Conservation (phyloP, 768 basidiomycete genomes). For the Pisolithus tinctorius region DNA sequence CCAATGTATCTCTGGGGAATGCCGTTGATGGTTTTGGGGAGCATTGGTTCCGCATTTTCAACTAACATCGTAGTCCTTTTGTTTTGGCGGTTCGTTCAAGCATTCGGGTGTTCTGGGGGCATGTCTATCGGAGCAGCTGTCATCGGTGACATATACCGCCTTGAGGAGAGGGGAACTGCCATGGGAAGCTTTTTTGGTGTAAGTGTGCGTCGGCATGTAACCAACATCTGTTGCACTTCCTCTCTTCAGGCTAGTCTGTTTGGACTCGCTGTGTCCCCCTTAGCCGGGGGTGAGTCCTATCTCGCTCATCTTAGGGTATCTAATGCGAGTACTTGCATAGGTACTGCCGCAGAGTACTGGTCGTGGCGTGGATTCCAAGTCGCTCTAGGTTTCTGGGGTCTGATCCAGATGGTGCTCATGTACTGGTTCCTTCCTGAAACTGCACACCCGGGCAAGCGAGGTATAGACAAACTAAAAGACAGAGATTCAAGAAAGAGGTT, state of each 20-base stretch:
- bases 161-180: slow-evolving; percentile 55
- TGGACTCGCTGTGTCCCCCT: slow-evolving; percentile 56
- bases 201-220: slow-evolving; percentile 10
- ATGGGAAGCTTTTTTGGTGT: slow-evolving; percentile 57
- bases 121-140: slow-evolving; percentile 52
- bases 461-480: slow-evolving; percentile 39
- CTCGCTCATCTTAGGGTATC: not conserved
- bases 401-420: slow-evolving; percentile 35
- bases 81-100: slow-evolving; percentile 59
- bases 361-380: slow-evolving; percentile 63
- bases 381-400: slow-evolving; percentile 34
- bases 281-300: slow-evolving; percentile 39
- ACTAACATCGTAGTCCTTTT: slow-evolving; percentile 41
- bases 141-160: slow-evolving; percentile 59
- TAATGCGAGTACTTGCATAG: slow-evolving; percentile 18
- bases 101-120: slow-evolving; percentile 53
- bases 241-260: slow-evolving; percentile 37
- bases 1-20: slow-evolving; percentile 52
- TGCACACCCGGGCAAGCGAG: slow-evolving; percentile 50
- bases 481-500: slow-evolving; percentile 17
- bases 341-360: slow-evolving; percentile 46
- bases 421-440: slow-evolving; percentile 57
- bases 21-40: slow-evolving; percentile 52
- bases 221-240: not conserved
- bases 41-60: slow-evolving; percentile 51